Base-by-base conservation (phyloP, 208 protist genomes). In the Leishmania turanica region DNA sequence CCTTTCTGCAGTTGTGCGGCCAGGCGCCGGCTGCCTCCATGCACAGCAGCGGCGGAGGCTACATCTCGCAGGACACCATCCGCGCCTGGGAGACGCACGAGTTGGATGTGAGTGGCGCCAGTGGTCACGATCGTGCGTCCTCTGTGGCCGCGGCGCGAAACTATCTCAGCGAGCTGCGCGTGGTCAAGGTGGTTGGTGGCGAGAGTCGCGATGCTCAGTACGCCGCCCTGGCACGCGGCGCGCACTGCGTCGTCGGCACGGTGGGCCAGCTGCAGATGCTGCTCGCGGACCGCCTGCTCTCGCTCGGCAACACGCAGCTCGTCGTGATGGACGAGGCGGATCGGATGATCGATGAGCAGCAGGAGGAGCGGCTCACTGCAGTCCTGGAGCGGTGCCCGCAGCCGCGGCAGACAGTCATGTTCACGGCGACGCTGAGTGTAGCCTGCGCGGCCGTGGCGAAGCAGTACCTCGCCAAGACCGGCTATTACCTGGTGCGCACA, bases 251-350 rank as follows among this genome's bases (percentile, higher is more conserved):
- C n/a, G 84, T 97, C 24, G 94, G 94, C 27, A 97, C 94, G n/a
- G 83, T 96, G 74, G 92, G 92, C 0, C 94, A 97, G 85, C 83
- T 96, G 40, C 84, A 91, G 3, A 65, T 86, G 6, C 81, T 97
- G 62, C 89, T 97, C 24, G 85, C 89, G 73, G 84, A 94, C 54
- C 87, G 91, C 34, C 60, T 94, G 34, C 87, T 97, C 27, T 91
- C 91, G 0, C 87, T 97, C 2, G 88, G 88, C 62, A 96, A 93
- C 84, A 88, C 89, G 5, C 74, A 79, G 27, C 82, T 89, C 42
- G 89, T 99, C 31, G 97, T 99, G 45, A 84, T 99, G 81, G 99
- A 99, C 87, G 99, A 99, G 83, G 99, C 98, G 0, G 99, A 99
- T 87, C 90, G 96, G 64, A 97, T 99, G 83, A 84, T 99, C 47